Evolutionary conservation across 495 filamentous ascomycete species (phyloP).

Genomic region (Penicillium angulare): DNA sequence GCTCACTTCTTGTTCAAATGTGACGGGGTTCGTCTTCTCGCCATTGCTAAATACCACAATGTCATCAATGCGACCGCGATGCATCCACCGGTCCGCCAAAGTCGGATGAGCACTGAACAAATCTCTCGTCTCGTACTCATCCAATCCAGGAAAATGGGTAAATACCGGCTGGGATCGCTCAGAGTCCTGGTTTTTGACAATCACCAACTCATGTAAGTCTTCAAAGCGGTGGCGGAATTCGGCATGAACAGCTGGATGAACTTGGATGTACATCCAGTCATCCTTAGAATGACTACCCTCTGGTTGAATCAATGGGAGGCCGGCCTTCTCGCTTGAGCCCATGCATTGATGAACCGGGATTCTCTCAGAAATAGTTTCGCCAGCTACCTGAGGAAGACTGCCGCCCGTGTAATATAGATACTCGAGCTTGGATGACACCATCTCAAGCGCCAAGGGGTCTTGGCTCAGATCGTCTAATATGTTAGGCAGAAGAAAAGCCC

Average conservation of each 20-base stretch:
- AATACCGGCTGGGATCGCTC: neutral
- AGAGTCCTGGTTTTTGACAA: neutral
- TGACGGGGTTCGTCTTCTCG: conserved; percentile 42
- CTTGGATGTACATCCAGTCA: conserved; percentile 55
- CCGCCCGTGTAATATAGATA: too few relatives aligned
- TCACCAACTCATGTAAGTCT: conserved; percentile 3
- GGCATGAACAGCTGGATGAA: conserved; percentile 45
- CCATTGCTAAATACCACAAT: conserved; percentile 42
- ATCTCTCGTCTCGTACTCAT: neutral
- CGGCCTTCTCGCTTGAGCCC: too few relatives aligned
- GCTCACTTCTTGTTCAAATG: conserved; percentile 33
- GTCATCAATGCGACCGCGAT: conserved; percentile 39
- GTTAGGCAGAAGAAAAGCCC: too few relatives aligned
- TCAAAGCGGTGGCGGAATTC: conserved; percentile 34
- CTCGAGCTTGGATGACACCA: too few relatives aligned
- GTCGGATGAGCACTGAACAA: conserved; percentile 28
- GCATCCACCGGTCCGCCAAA: conserved; percentile 14
- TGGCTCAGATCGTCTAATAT: too few relatives aligned
- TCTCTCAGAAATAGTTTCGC: too few relatives aligned
- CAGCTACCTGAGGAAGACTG: too few relatives aligned
- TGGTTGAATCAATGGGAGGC: too few relatives aligned
- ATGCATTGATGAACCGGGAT: too few relatives aligned
- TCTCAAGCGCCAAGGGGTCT: too few relatives aligned
- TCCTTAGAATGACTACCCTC: too few relatives aligned
- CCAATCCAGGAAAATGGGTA: neutral